Conservation (phyloP, 345 rosid species). For the Eucalyptus lansdowneana region DNA sequence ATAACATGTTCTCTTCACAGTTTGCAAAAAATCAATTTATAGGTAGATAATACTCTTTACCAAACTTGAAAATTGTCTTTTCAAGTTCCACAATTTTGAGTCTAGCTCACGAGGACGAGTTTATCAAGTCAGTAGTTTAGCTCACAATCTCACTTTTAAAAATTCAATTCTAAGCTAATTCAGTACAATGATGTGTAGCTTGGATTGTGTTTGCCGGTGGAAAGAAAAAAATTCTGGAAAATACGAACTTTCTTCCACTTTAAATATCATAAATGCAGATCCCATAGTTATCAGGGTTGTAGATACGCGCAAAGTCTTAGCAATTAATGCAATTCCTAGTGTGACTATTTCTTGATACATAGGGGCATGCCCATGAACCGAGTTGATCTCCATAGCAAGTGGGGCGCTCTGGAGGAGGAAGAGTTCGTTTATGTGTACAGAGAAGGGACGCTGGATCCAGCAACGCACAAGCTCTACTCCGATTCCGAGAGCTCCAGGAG, state of each 20-base stretch:
- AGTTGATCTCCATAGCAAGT: slow-evolving; percentile 4
- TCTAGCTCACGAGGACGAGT: not conserved
- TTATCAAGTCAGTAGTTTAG: not conserved
- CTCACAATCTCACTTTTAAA: not conserved
- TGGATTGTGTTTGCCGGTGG: not conserved
- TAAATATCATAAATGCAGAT: not conserved
- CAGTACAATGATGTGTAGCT: not conserved
- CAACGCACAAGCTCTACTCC: not conserved
- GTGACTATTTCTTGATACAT: not conserved
- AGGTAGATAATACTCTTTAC: not conserved
- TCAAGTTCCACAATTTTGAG: not conserved
- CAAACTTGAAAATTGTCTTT: not conserved
- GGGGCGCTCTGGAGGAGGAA: slow-evolving; percentile 29
- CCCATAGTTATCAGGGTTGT: not conserved
- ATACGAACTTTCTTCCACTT: not conserved
- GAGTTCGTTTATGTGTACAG: slow-evolving; percentile 24
- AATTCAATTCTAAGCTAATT: not conserved
- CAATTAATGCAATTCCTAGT: not conserved
- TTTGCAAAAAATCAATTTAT: not conserved
- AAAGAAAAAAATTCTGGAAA: not conserved
- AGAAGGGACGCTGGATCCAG: slow-evolving; percentile 27
- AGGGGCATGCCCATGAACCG: slow-evolving; percentile 36
- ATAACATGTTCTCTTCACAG: not conserved
- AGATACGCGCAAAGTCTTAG: not conserved
- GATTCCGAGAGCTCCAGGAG: not conserved